Percentiles rank a stretch among this genome's conserved stretches.
Conservation (phyloP, 495 filamentous ascomycete genomes). For the Penicillium desertorum region DNA sequence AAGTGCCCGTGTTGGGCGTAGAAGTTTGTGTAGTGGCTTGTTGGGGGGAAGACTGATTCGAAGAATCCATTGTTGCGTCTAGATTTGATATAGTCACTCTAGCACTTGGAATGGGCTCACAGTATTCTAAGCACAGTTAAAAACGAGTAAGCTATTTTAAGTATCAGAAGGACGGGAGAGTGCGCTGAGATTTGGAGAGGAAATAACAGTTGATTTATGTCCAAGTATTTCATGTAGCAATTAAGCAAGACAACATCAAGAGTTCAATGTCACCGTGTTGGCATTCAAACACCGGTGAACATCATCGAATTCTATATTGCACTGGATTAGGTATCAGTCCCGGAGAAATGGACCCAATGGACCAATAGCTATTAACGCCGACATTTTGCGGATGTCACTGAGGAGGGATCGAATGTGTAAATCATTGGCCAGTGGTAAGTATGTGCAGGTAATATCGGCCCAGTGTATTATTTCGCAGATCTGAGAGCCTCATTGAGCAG, state of each 20-base stretch:
- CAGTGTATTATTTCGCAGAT: background rate
- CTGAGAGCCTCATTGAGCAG: slow-evolving; percentile 1
- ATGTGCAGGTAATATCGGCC: slow-evolving; percentile 3
- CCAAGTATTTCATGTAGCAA: background rate
- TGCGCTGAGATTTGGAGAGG: background rate
- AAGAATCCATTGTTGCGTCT: slow-evolving; percentile 1
- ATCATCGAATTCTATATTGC: background rate
- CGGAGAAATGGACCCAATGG: background rate
- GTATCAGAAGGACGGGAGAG: background rate
- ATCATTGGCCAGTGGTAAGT: slow-evolving; percentile 1
- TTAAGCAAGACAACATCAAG: background rate
- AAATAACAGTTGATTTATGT: background rate
- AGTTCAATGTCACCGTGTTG: too few species aligned
- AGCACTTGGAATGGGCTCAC: background rate
- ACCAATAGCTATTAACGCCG: slow-evolving; percentile 2
- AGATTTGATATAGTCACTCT: background rate
- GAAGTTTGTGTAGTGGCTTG: background rate
- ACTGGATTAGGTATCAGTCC: background rate
- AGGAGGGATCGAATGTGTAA: background rate
- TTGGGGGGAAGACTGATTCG: background rate
- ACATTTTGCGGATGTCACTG: background rate
- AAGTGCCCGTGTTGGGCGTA: background rate
- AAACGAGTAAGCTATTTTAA: background rate
- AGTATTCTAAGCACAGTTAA: background rate
- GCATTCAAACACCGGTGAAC: background rate